Base-by-base conservation (phyloP, 2,329 filamentous ascomycete species). In the Cercospora berteroae region DNA sequence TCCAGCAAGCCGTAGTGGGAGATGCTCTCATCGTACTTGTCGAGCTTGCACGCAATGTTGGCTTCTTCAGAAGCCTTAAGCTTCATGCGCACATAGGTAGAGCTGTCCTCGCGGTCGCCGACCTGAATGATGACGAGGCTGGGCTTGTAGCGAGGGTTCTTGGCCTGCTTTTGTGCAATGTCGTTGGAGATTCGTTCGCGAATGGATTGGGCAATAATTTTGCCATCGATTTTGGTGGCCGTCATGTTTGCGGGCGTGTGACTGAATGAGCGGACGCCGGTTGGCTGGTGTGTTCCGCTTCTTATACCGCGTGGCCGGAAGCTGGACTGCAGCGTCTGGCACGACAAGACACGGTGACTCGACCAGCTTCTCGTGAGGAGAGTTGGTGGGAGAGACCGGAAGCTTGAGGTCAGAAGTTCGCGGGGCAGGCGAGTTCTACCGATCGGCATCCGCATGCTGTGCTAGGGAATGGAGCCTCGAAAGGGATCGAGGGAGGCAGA, bases 21-120 rank as follows among this genome's bases (percentile, higher is more conserved):
- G 78, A 94, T 91, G 69, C 89, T 85, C 75, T 94, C 92, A 60
- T 92, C 88, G 75, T 94, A 92, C 77, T 94, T 92, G 73, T 96
- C 84, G 71, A 97, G 83, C 76, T 94, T 90, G 83, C 94, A 97
- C 70, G 87, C 85, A 78, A 99, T 97, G 77, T 92, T 93, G 77
- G 94, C 93, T 91, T 98, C 95, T 79, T 92, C 85, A 67, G 95
- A 95, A 72, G 95, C 95, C 86, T 97, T 99, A 77, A 97, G 84
- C 85, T 99, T 99, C 95, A 99, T 99, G 82, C 94, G 94, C 81
- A 99, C 94, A 91, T 99, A 99, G 62, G 94, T 98, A 77, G 90
- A 77, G 78, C 86, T 96, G 83, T 99, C 95, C 73, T 92, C 92
- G 75, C 95, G 89, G 80, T 94, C 91, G 78, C 94, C 95, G 74